Evolutionary conservation across 495 filamentous ascomycete species (phyloP), one percentile per base, ranked within the genome.

Genomic region (Clohesyomyces aquaticus): DNA sequence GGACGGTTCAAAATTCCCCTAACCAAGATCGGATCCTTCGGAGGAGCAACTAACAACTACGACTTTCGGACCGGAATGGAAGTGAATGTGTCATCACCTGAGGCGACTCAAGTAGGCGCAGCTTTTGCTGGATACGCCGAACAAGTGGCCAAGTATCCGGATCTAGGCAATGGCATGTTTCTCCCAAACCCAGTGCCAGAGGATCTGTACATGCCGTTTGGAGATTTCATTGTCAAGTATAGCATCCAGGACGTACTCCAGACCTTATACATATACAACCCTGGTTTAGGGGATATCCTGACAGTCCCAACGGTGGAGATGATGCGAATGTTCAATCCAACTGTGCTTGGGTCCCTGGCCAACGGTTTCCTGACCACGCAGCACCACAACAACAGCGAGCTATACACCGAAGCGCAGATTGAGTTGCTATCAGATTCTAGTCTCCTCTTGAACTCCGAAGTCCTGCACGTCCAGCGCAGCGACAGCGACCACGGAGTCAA

Each of bases 101-200:
- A 69, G 47, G 56, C 71, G 8, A 55, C 63, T 43, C 71, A 71
- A 28, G 66, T 42, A 11, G 28, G 11, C 22, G 58, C 23, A 4
- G 64, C 71, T 4, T 59, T 76, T 12, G 59, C 69, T 4, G 55
- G 55, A 38, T 76, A 77, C 49, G 72, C 63, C 1, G 54, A 61
- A 1, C 67, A 78, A 25, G 63, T 79, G 4, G 61, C 58, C 19
- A 77, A 78, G 47, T 83, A 82, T 64, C 65, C 68, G 4, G 76
- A 70, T 52, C 67, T 75, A 11, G 69, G 76, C 32, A 58, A 75
- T 21, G 78, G 80, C 11, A 71, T 72, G 18, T 62, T 76, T 29
- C 75, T 83, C 1, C 75, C 81, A 0, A 65, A 79, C 35, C 72
- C 73, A 1, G 70, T 82, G 0, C 76, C 77, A 0, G 75, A 73